A percentile compares a stretch with the other conserved stretches of the same genome.
These are phyloP conservation scores for Rhodamnia rubescens DNA, from an alignment of 345 rosid species.

Conservation along the genomic window DNA sequence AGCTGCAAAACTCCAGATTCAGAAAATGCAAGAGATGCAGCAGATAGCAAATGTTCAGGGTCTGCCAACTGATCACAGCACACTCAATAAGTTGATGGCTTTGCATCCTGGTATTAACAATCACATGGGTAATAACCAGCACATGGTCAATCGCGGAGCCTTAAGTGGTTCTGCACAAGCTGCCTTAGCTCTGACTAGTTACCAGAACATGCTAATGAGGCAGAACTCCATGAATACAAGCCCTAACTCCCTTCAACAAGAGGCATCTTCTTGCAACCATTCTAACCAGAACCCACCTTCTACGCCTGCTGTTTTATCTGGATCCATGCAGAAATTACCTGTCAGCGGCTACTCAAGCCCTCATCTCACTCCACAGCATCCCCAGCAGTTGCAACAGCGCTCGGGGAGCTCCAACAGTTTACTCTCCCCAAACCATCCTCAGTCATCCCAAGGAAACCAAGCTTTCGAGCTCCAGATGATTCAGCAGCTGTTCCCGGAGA, in stretches of 20 bases:
- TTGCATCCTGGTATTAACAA: conserved; percentile 47
- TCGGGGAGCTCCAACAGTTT: conserved; percentile 29
- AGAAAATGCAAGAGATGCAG: conserved; percentile 78
- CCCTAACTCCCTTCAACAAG: conserved; percentile 50
- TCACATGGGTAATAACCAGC: conserved; percentile 38
- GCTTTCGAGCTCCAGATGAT: conserved; percentile 68
- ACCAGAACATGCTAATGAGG: conserved; percentile 63
- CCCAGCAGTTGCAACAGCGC: conserved; percentile 46
- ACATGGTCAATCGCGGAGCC: conserved; percentile 45
- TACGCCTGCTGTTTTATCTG: conserved; percentile 28
- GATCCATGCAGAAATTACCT: conserved; percentile 55
- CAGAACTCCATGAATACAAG: conserved; percentile 75
- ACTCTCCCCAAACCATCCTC: conserved; percentile 36
- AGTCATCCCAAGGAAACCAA: conserved; percentile 47
- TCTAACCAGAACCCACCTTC: conserved; percentile 57
- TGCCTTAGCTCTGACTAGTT: conserved; percentile 63
- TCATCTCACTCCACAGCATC: conserved; percentile 30
- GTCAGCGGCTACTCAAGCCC: conserved; percentile 39
- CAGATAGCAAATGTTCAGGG: conserved; percentile 70
- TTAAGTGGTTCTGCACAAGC: conserved; percentile 75
- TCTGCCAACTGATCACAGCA: conserved; percentile 65
- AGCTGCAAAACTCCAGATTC: conserved; percentile 63
- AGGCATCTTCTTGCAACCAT: conserved; percentile 41
- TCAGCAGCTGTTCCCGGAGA: conserved; percentile 72
- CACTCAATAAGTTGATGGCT: conserved; percentile 75